Evolutionary conservation across 129 eudicot species (phyloP).

Genomic region (Centaurea solstitialis): DNA sequence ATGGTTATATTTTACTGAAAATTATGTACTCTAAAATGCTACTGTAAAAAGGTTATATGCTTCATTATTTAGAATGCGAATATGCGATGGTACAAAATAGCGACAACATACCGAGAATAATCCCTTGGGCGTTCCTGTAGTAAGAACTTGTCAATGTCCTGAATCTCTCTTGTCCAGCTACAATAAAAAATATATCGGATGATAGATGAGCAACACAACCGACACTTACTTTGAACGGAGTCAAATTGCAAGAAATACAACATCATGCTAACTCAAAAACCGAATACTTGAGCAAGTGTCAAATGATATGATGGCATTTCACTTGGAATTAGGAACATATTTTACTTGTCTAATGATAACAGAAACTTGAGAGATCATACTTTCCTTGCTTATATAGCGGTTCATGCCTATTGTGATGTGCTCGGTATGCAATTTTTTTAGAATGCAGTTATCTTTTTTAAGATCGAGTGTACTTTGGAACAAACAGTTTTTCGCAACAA

Average conservation of each 20-base stretch:
- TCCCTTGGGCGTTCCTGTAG: slow-evolving; percentile 95
- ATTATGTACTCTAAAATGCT: background rate
- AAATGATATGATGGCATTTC: background rate
- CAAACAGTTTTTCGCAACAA: background rate
- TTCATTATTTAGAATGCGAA: background rate
- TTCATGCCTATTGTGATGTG: background rate
- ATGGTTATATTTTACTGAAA: background rate
- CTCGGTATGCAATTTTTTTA: background rate
- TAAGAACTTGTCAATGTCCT: slow-evolving; percentile 94
- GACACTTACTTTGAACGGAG: background rate
- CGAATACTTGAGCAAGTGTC: background rate
- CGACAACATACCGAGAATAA: slow-evolving; percentile 67
- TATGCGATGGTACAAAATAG: background rate
- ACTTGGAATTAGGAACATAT: background rate
- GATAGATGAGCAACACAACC: background rate
- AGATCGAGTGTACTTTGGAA: background rate
- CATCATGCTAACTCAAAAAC: background rate
- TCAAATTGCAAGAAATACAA: background rate
- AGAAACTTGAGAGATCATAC: background rate
- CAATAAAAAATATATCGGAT: slow-evolving; percentile 19
- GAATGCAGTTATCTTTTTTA: background rate
- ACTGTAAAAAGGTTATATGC: background rate
- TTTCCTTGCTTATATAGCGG: background rate
- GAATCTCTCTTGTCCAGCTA: slow-evolving; percentile 98
- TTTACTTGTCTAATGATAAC: background rate